Percentiles rank a stretch among this genome's conserved stretches.
Conservation (phyloP, 192 early-diverging fungal species). For the Gonapodya prolifera region DNA sequence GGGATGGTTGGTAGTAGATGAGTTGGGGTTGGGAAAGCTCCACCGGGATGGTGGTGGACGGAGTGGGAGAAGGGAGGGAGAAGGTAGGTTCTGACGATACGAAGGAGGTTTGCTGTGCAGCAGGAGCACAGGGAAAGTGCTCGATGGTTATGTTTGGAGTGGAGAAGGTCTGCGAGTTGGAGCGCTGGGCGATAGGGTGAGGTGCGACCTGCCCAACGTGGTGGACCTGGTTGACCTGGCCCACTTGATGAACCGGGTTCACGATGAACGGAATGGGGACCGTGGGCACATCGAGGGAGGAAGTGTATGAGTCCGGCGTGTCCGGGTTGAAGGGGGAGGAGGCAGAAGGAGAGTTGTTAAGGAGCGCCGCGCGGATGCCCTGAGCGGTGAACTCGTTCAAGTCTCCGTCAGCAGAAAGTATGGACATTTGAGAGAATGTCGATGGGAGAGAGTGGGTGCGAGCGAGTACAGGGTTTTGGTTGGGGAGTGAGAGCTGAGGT, state of each 20-base stretch:
- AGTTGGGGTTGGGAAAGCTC: not conserved
- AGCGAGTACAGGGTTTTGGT: not conserved
- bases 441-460: not conserved
- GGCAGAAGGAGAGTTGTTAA: no score
- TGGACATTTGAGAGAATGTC: not conserved
- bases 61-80: not conserved
- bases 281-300: not conserved
- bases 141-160: not conserved
- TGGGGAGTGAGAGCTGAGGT: not conserved
- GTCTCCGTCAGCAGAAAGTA: not conserved
- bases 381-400: not conserved
- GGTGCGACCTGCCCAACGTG: no score
- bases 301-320: not conserved
- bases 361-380: no score
- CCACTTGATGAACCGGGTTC: no score
- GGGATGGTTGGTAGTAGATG: not conserved
- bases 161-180: not conserved
- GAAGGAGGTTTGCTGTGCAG: no score
- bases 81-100: not conserved
- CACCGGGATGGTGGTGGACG: not conserved
- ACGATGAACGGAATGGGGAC: not conserved
- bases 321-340: not conserved
- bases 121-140: no score
- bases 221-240: no score
- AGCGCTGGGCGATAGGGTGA: not conserved